Evolutionary conservation across 352 stramenopile genomes (phyloP).

Genomic region (Pythium utonaiense): DNA sequence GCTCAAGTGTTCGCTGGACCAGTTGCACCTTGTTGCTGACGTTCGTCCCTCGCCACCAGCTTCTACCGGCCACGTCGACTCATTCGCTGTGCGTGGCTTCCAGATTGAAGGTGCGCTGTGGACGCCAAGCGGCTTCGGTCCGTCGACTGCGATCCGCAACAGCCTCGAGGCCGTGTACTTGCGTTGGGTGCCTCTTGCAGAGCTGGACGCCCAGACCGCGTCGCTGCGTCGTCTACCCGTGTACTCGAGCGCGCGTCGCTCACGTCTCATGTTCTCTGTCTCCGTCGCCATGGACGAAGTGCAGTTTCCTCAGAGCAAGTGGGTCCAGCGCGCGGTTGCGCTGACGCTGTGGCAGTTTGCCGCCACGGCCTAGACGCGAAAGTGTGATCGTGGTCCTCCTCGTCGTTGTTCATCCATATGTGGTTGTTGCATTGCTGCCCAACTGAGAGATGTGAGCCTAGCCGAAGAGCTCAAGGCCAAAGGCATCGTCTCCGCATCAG

Average conservation of each 20-base stretch:
- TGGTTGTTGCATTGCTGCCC: not conserved
- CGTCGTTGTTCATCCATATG: not conserved
- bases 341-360: conserved; percentile 77
- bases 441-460: not conserved
- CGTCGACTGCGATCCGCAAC: conserved; percentile 78
- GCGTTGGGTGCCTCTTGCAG: conserved; percentile 49
- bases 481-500: not conserved
- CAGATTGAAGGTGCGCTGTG: conserved; percentile 83
- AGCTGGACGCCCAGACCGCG: conserved; percentile 19
- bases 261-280: conserved; percentile 83
- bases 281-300: conserved; percentile 48
- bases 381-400: too few species aligned
- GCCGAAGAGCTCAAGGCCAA: not conserved
- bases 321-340: conserved; percentile 79
- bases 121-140: conserved; percentile 56
- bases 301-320: conserved; percentile 57
- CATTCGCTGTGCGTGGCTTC: conserved; percentile 67
- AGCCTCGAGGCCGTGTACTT: conserved; percentile 64
- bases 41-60: conserved; percentile 27
- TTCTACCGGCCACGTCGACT: conserved; percentile 27
- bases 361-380: not conserved
- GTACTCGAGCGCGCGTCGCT: conserved; percentile 77
- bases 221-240: conserved; percentile 64
- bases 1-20: conserved; percentile 83
- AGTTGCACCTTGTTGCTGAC: conserved; percentile 79